Conservation (phyloP, 2,329 filamentous ascomycete species). For the Aspergillus sp. region DNA sequence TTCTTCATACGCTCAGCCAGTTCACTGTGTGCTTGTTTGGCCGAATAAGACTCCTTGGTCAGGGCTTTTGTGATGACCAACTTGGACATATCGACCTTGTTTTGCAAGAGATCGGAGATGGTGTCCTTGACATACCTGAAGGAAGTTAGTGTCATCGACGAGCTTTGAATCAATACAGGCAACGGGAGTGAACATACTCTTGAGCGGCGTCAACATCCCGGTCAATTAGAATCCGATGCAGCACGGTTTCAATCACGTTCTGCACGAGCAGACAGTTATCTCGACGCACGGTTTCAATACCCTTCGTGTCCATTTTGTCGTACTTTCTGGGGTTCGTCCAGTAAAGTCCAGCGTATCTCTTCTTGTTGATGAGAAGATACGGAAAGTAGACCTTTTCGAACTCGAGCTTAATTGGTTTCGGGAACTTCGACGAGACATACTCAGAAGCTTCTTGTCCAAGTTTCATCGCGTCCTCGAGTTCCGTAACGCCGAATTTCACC, state of each 20-base stretch:
- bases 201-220: slow-evolving; percentile 87
- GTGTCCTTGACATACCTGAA: slow-evolving; percentile 90
- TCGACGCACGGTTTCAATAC: slow-evolving; percentile 95
- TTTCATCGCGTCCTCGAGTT: slow-evolving; percentile 88
- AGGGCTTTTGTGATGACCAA: slow-evolving; percentile 98
- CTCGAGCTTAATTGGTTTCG: slow-evolving; percentile 97
- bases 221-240: slow-evolving; percentile 95
- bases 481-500: slow-evolving; percentile 95
- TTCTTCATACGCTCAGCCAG: slow-evolving; percentile 96
- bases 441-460: slow-evolving; percentile 90
- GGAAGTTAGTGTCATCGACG: slow-evolving; percentile 40
- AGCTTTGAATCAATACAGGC: neutral
- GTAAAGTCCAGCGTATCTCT: slow-evolving; percentile 95
- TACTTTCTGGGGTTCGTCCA: slow-evolving; percentile 95
- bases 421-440: slow-evolving; percentile 87
- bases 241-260: slow-evolving; percentile 94
- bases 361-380: slow-evolving; percentile 99
- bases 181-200: slow-evolving; percentile 66
- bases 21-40: slow-evolving; percentile 94
- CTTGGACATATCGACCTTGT: slow-evolving; percentile 98
- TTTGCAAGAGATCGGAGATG: slow-evolving; percentile 92
- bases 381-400: slow-evolving; percentile 99
- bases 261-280: slow-evolving; percentile 96
- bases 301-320: slow-evolving; percentile 99
- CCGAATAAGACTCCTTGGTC: slow-evolving; percentile 84